Evolutionary conservation across 129 eudicot species (phyloP).

Genomic region (Sambucus nigra): DNA sequence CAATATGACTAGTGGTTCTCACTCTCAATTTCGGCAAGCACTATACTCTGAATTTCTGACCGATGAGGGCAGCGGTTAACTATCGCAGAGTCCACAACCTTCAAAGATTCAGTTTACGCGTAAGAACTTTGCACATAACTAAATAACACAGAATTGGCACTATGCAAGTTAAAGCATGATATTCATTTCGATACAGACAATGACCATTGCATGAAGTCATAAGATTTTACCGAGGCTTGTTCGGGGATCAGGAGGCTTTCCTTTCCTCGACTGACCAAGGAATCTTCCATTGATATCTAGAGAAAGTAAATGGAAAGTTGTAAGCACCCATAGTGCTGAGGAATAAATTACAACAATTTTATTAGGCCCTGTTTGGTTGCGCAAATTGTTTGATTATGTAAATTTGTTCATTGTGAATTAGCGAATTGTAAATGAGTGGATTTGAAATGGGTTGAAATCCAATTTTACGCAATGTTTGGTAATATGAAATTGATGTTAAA

Average conservation of each 20-base stretch:
- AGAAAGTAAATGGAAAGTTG: neutral
- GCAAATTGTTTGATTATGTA: too few species aligned
- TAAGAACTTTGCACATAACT: neutral
- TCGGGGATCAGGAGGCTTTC: conserved; percentile 79
- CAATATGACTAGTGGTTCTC: conserved; percentile 12
- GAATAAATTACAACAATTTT: too few species aligned
- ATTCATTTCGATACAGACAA: neutral
- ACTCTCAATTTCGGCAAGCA: conserved; percentile 55
- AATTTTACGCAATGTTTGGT: too few species aligned
- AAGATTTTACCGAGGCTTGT: conserved; percentile 40
- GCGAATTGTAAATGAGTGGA: too few species aligned
- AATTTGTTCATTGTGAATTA: too few species aligned
- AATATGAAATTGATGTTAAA: too few species aligned
- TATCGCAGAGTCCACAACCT: conserved; percentile 60
- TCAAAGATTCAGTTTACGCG: conserved; percentile 11
- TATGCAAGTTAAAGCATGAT: neutral
- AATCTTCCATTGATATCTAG: conserved; percentile 57
- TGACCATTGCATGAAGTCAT: neutral
- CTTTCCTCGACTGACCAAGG: conserved; percentile 53
- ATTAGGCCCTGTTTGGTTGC: too few species aligned
- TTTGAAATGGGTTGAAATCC: too few species aligned
- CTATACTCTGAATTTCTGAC: conserved; percentile 73
- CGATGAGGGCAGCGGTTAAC: conserved; percentile 78
- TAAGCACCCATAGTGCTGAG: too few species aligned
- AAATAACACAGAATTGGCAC: neutral